Percentiles rank a stretch among this genome's conserved stretches.
Evolutionary conservation across 371 early-diverging fungal species (phyloP).

Genomic region (Mortierella sp.): DNA sequence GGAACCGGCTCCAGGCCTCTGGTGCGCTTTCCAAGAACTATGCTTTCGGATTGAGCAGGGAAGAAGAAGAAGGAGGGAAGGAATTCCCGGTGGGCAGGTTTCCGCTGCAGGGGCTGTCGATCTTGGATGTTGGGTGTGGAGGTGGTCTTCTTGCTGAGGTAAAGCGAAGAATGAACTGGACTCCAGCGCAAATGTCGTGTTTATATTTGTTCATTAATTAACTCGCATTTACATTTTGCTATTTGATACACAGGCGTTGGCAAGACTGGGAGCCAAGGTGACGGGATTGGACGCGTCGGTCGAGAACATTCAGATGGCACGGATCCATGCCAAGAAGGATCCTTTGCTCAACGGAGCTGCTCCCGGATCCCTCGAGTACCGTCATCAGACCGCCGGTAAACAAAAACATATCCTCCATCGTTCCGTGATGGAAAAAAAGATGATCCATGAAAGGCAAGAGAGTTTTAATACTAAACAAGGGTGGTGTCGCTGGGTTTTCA

Average conservation of each 20-base stretch:
- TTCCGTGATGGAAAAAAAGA: not conserved
- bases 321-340: slow-evolving; percentile 75
- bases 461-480: not conserved
- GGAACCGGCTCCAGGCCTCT: slow-evolving; percentile 64
- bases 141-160: slow-evolving; percentile 94
- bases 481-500: too few relatives aligned
- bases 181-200: not conserved
- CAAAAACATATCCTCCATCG: not conserved
- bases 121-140: slow-evolving; percentile 97
- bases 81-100: slow-evolving; percentile 16
- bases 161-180: slow-evolving; percentile 23
- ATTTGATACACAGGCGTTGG: slow-evolving; percentile 69
- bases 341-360: slow-evolving; percentile 66
- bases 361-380: slow-evolving; percentile 73
- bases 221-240: too few relatives aligned
- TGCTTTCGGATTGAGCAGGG: not conserved
- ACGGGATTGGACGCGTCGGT: slow-evolving; percentile 89
- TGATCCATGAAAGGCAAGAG: not conserved
- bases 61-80: not conserved
- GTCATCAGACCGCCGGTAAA: slow-evolving; percentile 79
- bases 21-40: slow-evolving; percentile 23
- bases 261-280: slow-evolving; percentile 86
- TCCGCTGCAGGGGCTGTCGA: slow-evolving; percentile 72
- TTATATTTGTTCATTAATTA: too few relatives aligned
- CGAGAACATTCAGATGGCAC: slow-evolving; percentile 88